Percentiles rank a stretch among this genome's conserved stretches.
These are phyloP conservation scores for Lactifluus pinguis DNA, from an alignment of 768 basidiomycete genomes.

Conservation along the genomic window DNA sequence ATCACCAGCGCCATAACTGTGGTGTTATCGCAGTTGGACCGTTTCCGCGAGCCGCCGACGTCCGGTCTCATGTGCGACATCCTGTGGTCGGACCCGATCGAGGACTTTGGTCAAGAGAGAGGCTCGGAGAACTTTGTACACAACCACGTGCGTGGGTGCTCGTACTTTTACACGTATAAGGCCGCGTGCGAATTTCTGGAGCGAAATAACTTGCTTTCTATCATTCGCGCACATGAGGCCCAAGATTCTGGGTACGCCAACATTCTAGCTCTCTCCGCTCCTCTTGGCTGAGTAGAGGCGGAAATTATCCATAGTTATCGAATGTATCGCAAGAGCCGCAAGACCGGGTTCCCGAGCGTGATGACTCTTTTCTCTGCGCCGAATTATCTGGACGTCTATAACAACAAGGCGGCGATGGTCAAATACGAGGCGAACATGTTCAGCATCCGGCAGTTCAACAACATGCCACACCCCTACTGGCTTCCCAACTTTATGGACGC, in stretches of 20 bases:
- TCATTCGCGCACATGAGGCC: slow-evolving; percentile 97
- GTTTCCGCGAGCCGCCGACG: slow-evolving; percentile 97
- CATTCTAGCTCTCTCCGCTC: slow-evolving; percentile 20
- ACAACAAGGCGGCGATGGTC: slow-evolving; percentile 97
- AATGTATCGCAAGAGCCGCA: slow-evolving; percentile 98
- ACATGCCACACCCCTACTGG: slow-evolving; percentile 92
- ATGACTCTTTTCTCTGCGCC: slow-evolving; percentile 99
- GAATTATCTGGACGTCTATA: slow-evolving; percentile 96
- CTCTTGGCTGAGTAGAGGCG: neutral
- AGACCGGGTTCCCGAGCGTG: slow-evolving; percentile 96
- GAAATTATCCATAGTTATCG: slow-evolving; percentile 54
- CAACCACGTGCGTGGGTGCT: slow-evolving; percentile 95
- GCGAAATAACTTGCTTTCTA: slow-evolving; percentile 90
- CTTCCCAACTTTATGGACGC: slow-evolving; percentile 97
- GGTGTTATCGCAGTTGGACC: slow-evolving; percentile 62
- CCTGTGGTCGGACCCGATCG: slow-evolving; percentile 95
- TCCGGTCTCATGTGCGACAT: slow-evolving; percentile 98
- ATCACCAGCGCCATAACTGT: neutral
- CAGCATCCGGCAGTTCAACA: slow-evolving; percentile 98
- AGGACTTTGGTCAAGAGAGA: slow-evolving; percentile 94
- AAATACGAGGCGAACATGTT: slow-evolving; percentile 99
- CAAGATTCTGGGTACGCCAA: slow-evolving; percentile 78
- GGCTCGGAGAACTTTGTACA: slow-evolving; percentile 84
- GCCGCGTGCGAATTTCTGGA: slow-evolving; percentile 97
- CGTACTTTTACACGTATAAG: slow-evolving; percentile 92